phyloP scores from a whole-genome alignment of 768 basidiomycete genomes.

The Lactifluus volemus region DNA sequence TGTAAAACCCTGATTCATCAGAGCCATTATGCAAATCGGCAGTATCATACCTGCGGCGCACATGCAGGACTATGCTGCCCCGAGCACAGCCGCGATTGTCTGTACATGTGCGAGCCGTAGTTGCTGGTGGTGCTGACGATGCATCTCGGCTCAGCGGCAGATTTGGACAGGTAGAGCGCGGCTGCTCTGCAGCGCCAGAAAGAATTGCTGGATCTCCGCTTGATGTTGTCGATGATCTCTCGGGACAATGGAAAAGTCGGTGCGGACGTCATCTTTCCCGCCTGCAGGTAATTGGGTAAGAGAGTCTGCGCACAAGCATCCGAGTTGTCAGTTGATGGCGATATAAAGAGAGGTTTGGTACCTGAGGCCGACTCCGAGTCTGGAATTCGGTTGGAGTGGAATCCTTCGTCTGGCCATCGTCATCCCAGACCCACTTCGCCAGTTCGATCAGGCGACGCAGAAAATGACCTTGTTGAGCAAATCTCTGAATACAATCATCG shows the following conservation, averaged over 20 bases:
- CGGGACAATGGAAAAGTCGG: conserved; percentile 57
- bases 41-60: conserved; percentile 34
- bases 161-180: conserved; percentile 59
- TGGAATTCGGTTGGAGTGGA: conserved; percentile 3
- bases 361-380: not conserved
- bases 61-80: conserved; percentile 25
- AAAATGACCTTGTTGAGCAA: conserved; percentile 91
- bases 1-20: conserved; percentile 13
- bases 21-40: conserved; percentile 21
- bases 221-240: conserved; percentile 67
- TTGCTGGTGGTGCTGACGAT: conserved; percentile 64
- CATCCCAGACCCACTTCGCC: conserved; percentile 62
- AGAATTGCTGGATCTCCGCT: conserved; percentile 72
- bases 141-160: conserved; percentile 73
- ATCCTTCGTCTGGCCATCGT: conserved; percentile 21
- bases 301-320: conserved; percentile 7
- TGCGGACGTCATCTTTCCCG: conserved; percentile 62
- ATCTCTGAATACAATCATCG: conserved; percentile 96
- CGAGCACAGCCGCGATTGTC: conserved; percentile 55
- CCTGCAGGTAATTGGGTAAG: conserved; percentile 21
- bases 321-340: not conserved
- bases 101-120: conserved; percentile 73
- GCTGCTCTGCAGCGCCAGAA: conserved; percentile 67
- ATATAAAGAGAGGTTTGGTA: not conserved
- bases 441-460: conserved; percentile 94